These are phyloP conservation scores for Stemphylium beticola DNA, from an alignment of 2,329 filamentous ascomycete species.

Conservation along the genomic window DNA sequence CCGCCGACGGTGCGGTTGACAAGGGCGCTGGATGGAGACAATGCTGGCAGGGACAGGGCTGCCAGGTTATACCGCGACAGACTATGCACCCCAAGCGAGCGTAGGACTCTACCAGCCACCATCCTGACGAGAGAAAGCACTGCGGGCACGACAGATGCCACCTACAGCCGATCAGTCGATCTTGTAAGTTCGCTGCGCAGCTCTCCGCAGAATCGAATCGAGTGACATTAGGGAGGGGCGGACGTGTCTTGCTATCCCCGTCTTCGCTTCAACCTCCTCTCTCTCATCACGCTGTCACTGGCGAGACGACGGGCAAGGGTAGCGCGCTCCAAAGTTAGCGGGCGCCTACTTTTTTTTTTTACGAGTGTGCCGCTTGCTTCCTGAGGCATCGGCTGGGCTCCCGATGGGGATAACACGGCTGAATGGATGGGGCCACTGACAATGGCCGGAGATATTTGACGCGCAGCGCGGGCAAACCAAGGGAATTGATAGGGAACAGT, in stretches of 20 bases:
- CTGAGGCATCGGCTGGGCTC: slow-evolving; percentile 41
- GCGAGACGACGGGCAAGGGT: slow-evolving; percentile 20
- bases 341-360: slow-evolving; percentile 45
- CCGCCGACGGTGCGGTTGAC: slow-evolving; percentile 35
- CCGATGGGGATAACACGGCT: slow-evolving; percentile 48
- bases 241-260: background rate
- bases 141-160: slow-evolving; percentile 22
- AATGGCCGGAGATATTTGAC: slow-evolving; percentile 40
- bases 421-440: slow-evolving; percentile 41
- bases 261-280: background rate
- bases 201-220: background rate
- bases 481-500: slow-evolving; percentile 37
- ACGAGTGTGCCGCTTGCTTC: slow-evolving; percentile 31
- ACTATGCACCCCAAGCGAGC: slow-evolving; percentile 46
- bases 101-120: slow-evolving; percentile 31
- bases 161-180: slow-evolving; percentile 26
- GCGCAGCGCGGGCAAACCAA: slow-evolving; percentile 29
- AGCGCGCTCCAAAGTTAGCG: slow-evolving; percentile 38
- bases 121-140: slow-evolving; percentile 32
- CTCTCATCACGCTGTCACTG: slow-evolving; percentile 13
- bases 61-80: slow-evolving; percentile 15
- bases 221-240: too few relatives aligned
- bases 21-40: slow-evolving; percentile 23
- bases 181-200: slow-evolving; percentile 19
- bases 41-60: slow-evolving; percentile 28